Conservation (phyloP, 2,329 filamentous ascomycete genomes). For the Colletotrichum endophyticum region DNA sequence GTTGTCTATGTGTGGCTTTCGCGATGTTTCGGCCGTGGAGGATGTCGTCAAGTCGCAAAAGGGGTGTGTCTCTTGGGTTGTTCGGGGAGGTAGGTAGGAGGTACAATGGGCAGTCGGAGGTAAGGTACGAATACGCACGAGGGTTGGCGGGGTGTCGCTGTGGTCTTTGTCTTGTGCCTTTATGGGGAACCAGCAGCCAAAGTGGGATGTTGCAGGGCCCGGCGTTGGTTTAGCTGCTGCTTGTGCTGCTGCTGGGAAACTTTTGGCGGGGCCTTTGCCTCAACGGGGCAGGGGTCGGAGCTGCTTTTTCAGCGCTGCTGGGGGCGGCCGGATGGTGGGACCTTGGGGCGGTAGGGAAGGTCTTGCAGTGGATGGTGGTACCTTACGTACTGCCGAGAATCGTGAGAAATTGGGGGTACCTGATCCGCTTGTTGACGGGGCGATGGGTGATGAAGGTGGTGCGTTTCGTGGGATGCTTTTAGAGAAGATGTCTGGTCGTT, state of each 20-base stretch:
- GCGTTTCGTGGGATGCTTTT: neutral
- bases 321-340: neutral
- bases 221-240: neutral
- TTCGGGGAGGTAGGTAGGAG: neutral
- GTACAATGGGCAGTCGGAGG: neutral
- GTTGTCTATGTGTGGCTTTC: neutral
- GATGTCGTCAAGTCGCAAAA: neutral
- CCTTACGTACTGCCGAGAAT: neutral
- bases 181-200: neutral
- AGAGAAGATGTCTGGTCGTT: neutral
- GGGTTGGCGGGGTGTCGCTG: neutral
- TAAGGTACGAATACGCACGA: neutral
- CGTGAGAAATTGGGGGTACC: neutral
- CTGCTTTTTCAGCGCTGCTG: neutral
- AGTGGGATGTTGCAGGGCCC: neutral
- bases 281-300: constrained; percentile 1
- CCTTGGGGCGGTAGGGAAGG: neutral
- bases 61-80: neutral
- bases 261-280: neutral
- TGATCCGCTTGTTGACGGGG: constrained; percentile 10
- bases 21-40: neutral
- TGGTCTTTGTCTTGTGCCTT: neutral
- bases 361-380: neutral
- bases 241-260: neutral
- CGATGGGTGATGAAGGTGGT: neutral